These are phyloP conservation scores for Cyberlindnera lachancei DNA, from an alignment of 805 yeast species.

Conservation along the genomic window DNA sequence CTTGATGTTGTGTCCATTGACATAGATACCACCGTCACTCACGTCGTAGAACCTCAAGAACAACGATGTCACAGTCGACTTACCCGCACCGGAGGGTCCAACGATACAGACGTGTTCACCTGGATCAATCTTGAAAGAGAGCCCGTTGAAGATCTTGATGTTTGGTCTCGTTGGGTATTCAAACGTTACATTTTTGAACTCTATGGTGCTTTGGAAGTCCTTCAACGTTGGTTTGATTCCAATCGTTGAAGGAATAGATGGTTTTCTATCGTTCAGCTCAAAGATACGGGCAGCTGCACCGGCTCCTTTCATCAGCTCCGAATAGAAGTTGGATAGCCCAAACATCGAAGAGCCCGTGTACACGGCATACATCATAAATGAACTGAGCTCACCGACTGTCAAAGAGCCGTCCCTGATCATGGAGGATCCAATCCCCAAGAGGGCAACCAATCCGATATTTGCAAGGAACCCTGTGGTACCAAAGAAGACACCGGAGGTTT, in stretches of 20 bases:
- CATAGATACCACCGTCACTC: constrained; percentile 46
- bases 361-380: constrained; percentile 92
- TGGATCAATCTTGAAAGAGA: constrained; percentile 54
- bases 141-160: constrained; percentile 51
- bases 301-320: constrained; percentile 94
- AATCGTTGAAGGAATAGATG: constrained; percentile 56
- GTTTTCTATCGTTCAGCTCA: constrained; percentile 75
- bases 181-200: constrained; percentile 57
- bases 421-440: constrained; percentile 72
- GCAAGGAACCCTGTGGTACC: constrained; percentile 83
- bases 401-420: constrained; percentile 73
- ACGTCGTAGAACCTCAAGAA: constrained; percentile 83
- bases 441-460: constrained; percentile 67
- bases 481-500: constrained; percentile 65
- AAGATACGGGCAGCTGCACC: constrained; percentile 92
- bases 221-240: constrained; percentile 40
- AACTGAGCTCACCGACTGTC: constrained; percentile 81
- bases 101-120: constrained; percentile 92
- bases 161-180: constrained; percentile 81
- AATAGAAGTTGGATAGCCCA: constrained; percentile 84
- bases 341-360: constrained; percentile 90
- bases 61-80: constrained; percentile 78
- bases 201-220: constrained; percentile 36
- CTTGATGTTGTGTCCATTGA: constrained; percentile 58
- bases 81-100: constrained; percentile 97